Conservation (phyloP, 257 asterid species). For the Solanum chilense region DNA sequence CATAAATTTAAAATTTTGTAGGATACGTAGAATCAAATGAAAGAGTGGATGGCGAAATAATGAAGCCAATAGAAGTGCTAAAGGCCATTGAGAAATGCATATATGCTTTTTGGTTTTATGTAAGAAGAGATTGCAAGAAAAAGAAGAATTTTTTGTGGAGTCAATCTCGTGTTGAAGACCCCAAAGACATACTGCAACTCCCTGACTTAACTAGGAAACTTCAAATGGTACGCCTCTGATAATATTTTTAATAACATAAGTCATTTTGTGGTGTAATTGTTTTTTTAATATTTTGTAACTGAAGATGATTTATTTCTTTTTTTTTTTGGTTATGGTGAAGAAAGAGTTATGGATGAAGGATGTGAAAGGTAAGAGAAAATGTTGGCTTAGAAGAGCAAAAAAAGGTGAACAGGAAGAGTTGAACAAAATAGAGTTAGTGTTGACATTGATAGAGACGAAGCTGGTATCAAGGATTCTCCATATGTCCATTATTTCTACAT, state of each 20-base stretch:
- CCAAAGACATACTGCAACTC: conserved; percentile 38
- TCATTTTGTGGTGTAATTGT: not conserved
- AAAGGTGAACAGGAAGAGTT: conserved; percentile 1
- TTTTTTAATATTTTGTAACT: not conserved
- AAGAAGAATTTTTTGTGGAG: not conserved
- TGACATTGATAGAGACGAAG: conserved; percentile 34
- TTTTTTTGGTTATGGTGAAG: not conserved
- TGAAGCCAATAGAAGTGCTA: conserved; percentile 20
- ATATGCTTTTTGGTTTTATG: conserved; percentile 30
- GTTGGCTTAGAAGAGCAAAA: conserved; percentile 36
- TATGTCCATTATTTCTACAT: conserved; percentile 22
- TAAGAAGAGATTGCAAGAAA: conserved; percentile 19
- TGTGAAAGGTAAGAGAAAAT: conserved; percentile 29
- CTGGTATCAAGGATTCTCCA: conserved; percentile 31
- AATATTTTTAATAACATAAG: not conserved
- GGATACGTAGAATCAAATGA: conserved; percentile 3
- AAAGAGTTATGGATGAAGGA: conserved; percentile 28
- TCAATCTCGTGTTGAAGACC: conserved; percentile 41
- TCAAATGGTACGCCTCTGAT: conserved; percentile 26
- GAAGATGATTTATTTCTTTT: not conserved
- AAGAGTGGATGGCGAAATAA: conserved; percentile 12
- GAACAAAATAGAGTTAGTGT: conserved; percentile 15
- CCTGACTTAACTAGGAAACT: conserved; percentile 16
- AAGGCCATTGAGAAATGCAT: conserved; percentile 39
- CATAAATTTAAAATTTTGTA: not conserved